Evolutionary conservation across 345 rosid genomes (phyloP).

Genomic region (Lumnitzera racemosa): DNA sequence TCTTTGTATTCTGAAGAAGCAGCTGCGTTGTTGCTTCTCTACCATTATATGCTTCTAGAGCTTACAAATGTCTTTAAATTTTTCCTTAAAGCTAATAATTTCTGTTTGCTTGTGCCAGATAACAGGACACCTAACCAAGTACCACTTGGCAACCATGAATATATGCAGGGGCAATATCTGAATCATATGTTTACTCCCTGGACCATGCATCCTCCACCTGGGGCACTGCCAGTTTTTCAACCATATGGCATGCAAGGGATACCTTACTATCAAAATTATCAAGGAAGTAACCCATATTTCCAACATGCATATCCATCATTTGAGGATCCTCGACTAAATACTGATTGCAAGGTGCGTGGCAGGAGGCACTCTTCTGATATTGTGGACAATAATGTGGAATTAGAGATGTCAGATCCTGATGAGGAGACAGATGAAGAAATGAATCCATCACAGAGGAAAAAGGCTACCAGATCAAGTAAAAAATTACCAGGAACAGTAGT

Average conservation of each 20-base stretch:
- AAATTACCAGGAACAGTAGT: constrained; percentile 68
- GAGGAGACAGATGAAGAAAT: constrained; percentile 30
- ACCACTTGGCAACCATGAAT: constrained; percentile 43
- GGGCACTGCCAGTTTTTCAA: constrained; percentile 64
- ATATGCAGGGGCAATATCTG: constrained; percentile 68
- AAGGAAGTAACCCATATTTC: constrained; percentile 53
- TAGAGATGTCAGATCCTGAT: constrained; percentile 44
- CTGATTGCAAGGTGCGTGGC: constrained; percentile 46
- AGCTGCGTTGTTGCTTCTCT: background rate
- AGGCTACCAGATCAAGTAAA: constrained; percentile 42
- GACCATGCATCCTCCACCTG: constrained; percentile 90
- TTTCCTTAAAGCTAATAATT: constrained; percentile 4
- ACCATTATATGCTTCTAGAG: background rate
- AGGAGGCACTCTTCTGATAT: constrained; percentile 65
- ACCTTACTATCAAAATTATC: constrained; percentile 69
- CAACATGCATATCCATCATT: constrained; percentile 57
- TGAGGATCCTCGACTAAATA: constrained; percentile 45
- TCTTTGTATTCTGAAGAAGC: no score
- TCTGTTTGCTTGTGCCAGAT: constrained; percentile 30
- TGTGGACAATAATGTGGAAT: constrained; percentile 29
- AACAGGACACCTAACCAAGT: constrained; percentile 40
- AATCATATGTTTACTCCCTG: constrained; percentile 71
- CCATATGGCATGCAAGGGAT: constrained; percentile 84
- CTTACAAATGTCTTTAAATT: constrained; percentile 1
- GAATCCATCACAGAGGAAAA: constrained; percentile 24